phyloP scores from a whole-genome alignment of 2,329 filamentous ascomycete genomes.

The Hymenoscyphus fraxineus region DNA sequence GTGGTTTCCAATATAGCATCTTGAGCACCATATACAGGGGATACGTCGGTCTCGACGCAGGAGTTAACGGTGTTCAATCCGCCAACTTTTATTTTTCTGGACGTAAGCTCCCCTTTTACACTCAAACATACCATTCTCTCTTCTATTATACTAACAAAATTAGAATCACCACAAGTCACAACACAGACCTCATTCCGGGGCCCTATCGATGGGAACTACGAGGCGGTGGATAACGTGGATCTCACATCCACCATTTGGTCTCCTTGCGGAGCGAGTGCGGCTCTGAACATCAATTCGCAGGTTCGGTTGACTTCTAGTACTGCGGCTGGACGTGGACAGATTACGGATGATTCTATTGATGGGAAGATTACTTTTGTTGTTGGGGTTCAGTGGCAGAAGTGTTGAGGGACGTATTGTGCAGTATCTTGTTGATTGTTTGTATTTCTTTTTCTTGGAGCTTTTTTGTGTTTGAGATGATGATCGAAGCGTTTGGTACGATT shows the following conservation, averaged over 20 bases:
- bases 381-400: slow-evolving; percentile 21
- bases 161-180: slow-evolving; percentile 19
- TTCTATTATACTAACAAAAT: background rate
- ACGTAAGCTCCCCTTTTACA: slow-evolving; percentile 7
- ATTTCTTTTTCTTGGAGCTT: background rate
- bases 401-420: background rate
- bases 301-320: slow-evolving; percentile 16
- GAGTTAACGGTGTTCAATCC: slow-evolving; percentile 20
- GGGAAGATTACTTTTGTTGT: slow-evolving; percentile 21
- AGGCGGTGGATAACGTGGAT: slow-evolving; percentile 12
- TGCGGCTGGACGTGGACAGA: slow-evolving; percentile 11
- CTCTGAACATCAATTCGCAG: slow-evolving; percentile 24
- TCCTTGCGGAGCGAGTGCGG: slow-evolving; percentile 18
- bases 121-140: background rate
- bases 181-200: slow-evolving; percentile 21
- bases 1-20: slow-evolving; percentile 25
- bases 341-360: slow-evolving; percentile 23
- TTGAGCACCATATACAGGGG: slow-evolving; percentile 20
- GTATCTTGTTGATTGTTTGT: background rate
- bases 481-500: background rate
- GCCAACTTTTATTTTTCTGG: slow-evolving; percentile 25
- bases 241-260: slow-evolving; percentile 24
- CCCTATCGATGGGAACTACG: slow-evolving; percentile 17
- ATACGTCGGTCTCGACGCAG: slow-evolving; percentile 19
- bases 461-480: background rate